phyloP scores from a whole-genome alignment of 2,329 filamentous ascomycete species.

The Aurifilum marmelostoma region DNA sequence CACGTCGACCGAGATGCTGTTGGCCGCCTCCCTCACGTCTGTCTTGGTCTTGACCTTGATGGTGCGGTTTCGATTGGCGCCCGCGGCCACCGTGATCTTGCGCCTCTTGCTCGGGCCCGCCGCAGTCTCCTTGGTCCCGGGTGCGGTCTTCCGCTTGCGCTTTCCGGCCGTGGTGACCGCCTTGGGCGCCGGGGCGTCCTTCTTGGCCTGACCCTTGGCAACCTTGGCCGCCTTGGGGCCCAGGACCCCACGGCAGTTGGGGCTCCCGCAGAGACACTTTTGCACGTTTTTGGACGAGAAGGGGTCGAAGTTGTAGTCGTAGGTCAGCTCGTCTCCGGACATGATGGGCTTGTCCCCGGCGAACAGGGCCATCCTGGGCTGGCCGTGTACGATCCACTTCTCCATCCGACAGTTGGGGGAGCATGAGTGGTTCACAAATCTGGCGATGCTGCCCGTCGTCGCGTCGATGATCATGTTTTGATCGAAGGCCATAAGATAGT shows the following conservation, averaged over 20 bases:
- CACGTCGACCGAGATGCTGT: constrained; percentile 44
- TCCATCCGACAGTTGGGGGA: constrained; percentile 97
- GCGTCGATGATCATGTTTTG: constrained; percentile 99
- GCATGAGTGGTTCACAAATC: constrained; percentile 98
- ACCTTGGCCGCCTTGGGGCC: constrained; percentile 64
- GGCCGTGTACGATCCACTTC: constrained; percentile 93
- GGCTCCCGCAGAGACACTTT: constrained; percentile 65
- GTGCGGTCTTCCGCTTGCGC: constrained; percentile 59
- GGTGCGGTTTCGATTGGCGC: constrained; percentile 40
- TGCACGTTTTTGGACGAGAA: constrained; percentile 72
- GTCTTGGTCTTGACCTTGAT: constrained; percentile 43
- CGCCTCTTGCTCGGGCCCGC: constrained; percentile 46
- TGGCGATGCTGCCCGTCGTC: constrained; percentile 91
- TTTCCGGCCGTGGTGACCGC: constrained; percentile 46
- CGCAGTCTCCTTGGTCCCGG: constrained; percentile 47
- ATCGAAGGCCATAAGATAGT: constrained; percentile 98
- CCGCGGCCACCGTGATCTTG: constrained; percentile 48
- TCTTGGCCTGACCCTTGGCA: constrained; percentile 47
- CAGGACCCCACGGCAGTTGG: constrained; percentile 66
- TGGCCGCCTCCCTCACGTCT: constrained; percentile 45
- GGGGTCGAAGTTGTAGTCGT: constrained; percentile 80
- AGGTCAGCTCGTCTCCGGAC: constrained; percentile 95
- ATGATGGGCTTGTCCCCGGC: constrained; percentile 87
- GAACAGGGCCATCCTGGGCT: constrained; percentile 95
- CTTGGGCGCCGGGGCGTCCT: constrained; percentile 31